Conservation (phyloP, 139 green algal genomes). For the Tetradesmus lagerheimii region DNA sequence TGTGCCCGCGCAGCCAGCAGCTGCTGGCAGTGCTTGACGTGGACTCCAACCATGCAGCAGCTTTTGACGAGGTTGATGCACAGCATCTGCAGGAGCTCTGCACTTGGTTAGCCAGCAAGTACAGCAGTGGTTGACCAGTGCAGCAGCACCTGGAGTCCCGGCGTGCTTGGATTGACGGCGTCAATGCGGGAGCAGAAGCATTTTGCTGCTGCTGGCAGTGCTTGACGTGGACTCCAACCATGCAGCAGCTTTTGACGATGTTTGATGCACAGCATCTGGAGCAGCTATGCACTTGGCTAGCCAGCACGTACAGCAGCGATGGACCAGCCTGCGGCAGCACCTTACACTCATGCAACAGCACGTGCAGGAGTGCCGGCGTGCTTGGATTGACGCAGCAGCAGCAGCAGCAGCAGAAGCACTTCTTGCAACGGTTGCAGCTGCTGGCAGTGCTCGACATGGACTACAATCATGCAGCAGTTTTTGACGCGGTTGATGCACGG, state of each 20-base stretch:
- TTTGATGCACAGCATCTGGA: slow-evolving; percentile 55
- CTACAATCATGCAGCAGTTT: slow-evolving; percentile 57
- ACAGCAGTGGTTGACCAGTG: not conserved
- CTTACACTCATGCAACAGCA: too few relatives aligned
- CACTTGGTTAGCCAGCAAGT: slow-evolving; percentile 22
- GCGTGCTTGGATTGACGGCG: too few relatives aligned
- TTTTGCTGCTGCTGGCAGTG: slow-evolving; percentile 34
- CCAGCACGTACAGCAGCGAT: not conserved
- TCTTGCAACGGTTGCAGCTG: not conserved
- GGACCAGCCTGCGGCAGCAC: not conserved
- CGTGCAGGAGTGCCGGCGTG: not conserved
- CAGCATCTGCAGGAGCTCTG: slow-evolving; percentile 55
- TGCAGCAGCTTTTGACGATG: slow-evolving; percentile 51
- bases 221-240: slow-evolving; percentile 70
- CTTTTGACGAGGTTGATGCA: slow-evolving; percentile 51
- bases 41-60: slow-evolving; percentile 61
- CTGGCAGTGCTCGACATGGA: slow-evolving; percentile 68
- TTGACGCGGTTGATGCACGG: slow-evolving; percentile 45
- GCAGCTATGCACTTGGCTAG: slow-evolving; percentile 49
- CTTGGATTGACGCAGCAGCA: too few relatives aligned
- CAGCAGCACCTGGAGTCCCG: not conserved
- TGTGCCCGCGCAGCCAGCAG: slow-evolving; percentile 18
- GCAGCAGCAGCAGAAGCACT: not conserved
- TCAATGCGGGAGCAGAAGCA: not conserved
- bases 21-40: slow-evolving; percentile 73